Evolutionary conservation across 2,329 filamentous ascomycete species (phyloP).

Genomic region (Cercospora brassicicola): DNA sequence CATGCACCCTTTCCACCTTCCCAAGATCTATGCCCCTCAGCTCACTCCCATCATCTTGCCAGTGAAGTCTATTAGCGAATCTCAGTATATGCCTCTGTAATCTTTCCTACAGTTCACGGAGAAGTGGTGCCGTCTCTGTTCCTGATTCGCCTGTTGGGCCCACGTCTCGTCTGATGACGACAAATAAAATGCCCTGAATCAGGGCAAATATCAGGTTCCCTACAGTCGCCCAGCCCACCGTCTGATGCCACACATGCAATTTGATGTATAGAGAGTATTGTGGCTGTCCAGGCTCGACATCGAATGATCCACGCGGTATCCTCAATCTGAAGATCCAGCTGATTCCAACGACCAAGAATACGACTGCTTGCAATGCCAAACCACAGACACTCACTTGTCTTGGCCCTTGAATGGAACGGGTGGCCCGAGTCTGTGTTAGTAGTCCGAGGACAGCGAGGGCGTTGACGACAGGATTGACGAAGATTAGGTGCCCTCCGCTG

Average conservation of each 20-base stretch:
- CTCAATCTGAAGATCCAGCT: background rate
- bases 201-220: background rate
- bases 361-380: background rate
- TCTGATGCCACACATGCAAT: background rate
- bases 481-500: background rate
- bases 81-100: background rate
- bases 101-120: background rate
- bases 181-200: background rate
- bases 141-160: background rate
- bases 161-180: background rate
- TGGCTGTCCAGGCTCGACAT: background rate
- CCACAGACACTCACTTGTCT: background rate
- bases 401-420: no score
- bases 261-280: background rate
- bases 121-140: background rate
- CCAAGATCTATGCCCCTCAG: background rate
- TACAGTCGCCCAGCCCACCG: background rate
- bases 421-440: background rate
- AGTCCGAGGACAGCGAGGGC: background rate
- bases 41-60: background rate
- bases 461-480: background rate
- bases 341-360: background rate
- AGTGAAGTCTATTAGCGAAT: background rate
- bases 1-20: background rate
- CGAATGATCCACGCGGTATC: background rate